Evolutionary conservation across 164 flowering plant species (phyloP).

Genomic region (Stephania yunnanensis): DNA sequence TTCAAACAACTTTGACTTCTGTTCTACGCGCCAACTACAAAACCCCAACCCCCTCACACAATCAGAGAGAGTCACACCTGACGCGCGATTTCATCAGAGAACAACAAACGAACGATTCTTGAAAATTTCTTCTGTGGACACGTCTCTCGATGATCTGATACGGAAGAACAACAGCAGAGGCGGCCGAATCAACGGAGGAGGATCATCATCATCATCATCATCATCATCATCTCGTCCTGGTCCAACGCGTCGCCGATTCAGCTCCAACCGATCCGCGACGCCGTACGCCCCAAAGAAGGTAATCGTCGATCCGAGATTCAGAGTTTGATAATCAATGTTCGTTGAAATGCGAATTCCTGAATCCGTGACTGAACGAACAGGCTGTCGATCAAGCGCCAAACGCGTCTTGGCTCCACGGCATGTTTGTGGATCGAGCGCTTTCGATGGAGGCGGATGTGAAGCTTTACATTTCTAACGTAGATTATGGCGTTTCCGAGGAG

Average conservation of each 20-base stretch:
- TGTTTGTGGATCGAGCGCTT: constrained; percentile 47
- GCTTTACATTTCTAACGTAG: constrained; percentile 73
- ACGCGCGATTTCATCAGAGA: neutral
- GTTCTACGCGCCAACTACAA: neutral
- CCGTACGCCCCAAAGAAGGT: constrained; percentile 62
- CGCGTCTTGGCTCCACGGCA: constrained; percentile 58
- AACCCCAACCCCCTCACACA: neutral
- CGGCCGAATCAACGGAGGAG: constrained; percentile 17
- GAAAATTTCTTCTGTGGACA: constrained; percentile 59
- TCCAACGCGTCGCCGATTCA: constrained; percentile 48
- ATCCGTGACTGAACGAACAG: constrained; percentile 7
- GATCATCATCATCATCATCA: no score
- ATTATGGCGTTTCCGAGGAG: constrained; percentile 76
- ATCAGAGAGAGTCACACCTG: neutral
- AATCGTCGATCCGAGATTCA: neutral
- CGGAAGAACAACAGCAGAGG: constrained; percentile 39
- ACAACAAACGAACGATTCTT: neutral
- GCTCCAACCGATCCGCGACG: constrained; percentile 31
- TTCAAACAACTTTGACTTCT: no score
- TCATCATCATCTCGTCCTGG: constrained; percentile 37
- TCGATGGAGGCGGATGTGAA: constrained; percentile 73
- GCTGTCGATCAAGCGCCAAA: constrained; percentile 49
- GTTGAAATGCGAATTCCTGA: neutral
- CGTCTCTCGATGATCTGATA: constrained; percentile 79
- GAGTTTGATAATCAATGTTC: neutral